Evolutionary conservation across 108 stramenopile genomes (phyloP), one percentile per base, ranked within the genome.

Genomic region (Epipyxis sp.): DNA sequence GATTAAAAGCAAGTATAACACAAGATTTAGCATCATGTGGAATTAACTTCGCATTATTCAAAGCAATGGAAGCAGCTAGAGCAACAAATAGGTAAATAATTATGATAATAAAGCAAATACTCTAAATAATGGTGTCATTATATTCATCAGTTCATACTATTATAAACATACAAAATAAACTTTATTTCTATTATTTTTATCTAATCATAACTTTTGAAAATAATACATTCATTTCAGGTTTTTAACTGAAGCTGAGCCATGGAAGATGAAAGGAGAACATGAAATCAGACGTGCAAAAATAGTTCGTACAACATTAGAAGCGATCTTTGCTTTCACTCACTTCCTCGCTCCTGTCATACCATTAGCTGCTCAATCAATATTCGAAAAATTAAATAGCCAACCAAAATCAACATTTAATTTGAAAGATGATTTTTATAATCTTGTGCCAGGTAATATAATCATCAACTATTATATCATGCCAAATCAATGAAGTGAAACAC

Each of bases 301-400:
- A 58, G 93, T 99, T 10, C 94, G 95, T 6, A 89, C 92, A 10
- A 88, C 92, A 6, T 83, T 97, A 59, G 98, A 99, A 80, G 93
- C 93, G 3, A 87, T 96, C 43, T 99, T 94, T 82, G 91, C 91
- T 40, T 84, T 97, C 71, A 79, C 91, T 0, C 96, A 97, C 43
- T 86, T 99, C 82, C 79, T 99, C 30, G 80, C 91, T 65, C 96
- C 98, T 0, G 94, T 96, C 84, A 80, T 94, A 69, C 96, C 96
- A 13, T 76, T 81, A 32, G 94, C 95, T 34, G 89, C 90, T 30
- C 81, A 86, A 40, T 83, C 83, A 45, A 91, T 97, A 77, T 94
- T 96, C 83, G 82, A 93, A 69, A 95, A 95, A 78, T 76, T 97
- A 39, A 91, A 90, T 42, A 91, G 90, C 40, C 80, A 83, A 43